Evolutionary conservation across 2,329 filamentous ascomycete genomes (phyloP), one percentile per base, ranked within the genome.

Genomic region (Paecilomyces sp.): DNA sequence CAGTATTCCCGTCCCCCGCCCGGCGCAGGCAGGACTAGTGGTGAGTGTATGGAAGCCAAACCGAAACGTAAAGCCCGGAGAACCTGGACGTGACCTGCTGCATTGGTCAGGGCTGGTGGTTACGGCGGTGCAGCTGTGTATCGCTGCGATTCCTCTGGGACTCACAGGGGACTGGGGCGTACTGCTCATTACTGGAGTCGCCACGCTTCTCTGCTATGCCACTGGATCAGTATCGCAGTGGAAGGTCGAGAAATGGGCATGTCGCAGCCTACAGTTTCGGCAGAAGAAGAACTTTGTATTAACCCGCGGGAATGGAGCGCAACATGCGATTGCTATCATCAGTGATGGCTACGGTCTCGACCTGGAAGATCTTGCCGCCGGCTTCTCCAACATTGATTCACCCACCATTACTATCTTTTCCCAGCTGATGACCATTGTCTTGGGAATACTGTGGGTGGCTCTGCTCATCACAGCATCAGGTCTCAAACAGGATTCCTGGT

Each of bases 211-310:
- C 3, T 70, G 74, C 34, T 36, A 36, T 13, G 34, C 34, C 34
- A 36, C 34, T 15, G 34, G 34, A 9, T 15, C 1, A 15, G 34
- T 81, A 5, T 67, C 70, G 2, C 77, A 80, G 62, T 80, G 77
- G 77, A 64, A 61, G 18, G 64, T 60, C 8, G 79, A 81, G 66
- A 80, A 80, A 60, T 77, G 74, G 70, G 68, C 73, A 0, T 76
- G 72, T 61, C 69, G 74, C 9, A 61, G 58, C 3, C 58, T 65
- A 15, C 33, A 34, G 33, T 34, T 36, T 36, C 34, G 34, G 3
- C 61, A 64, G 15, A 62, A 65, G 18, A 69, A 72, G 56, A 72
- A 63, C 1, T 62, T 71, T n/a, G 60, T 71, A 1, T 58, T 80
- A 6, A 78, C 75, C 1, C 58, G 66, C 0, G 77, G 78, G 1